A percentile compares a stretch with the other conserved stretches of the same genome.
Evolutionary conservation across 1,284 basidiomycete species (phyloP).

Genomic region (Cystobasidium sp.): DNA sequence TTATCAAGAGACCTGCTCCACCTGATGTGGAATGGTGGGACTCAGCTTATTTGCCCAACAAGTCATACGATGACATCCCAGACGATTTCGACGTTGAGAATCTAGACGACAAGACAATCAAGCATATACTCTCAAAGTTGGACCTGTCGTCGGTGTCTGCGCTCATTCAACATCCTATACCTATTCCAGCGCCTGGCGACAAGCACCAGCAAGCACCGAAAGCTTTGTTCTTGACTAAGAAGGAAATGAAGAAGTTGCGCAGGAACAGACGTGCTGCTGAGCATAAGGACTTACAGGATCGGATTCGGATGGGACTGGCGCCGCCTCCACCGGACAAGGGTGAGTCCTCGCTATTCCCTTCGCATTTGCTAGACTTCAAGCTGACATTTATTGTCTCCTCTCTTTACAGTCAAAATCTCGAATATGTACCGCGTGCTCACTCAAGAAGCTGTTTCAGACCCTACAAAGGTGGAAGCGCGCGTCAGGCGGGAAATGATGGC

Average conservation of each 20-base stretch:
- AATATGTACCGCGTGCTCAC: constrained; percentile 99
- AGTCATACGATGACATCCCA: constrained; percentile 74
- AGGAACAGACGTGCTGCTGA: constrained; percentile 85
- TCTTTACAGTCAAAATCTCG: constrained; percentile 76
- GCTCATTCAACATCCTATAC: constrained; percentile 96
- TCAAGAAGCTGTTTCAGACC: constrained; percentile 93
- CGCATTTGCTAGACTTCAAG: neutral
- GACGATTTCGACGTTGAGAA: constrained; percentile 60
- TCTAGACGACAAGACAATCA: constrained; percentile 27
- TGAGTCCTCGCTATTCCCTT: constrained; percentile 54
- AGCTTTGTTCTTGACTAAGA: constrained; percentile 83
- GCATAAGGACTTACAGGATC: constrained; percentile 90
- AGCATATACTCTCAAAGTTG: constrained; percentile 52
- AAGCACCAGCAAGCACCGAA: constrained; percentile 76
- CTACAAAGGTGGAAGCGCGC: constrained; percentile 93
- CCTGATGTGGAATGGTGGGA: constrained; percentile 99
- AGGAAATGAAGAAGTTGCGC: constrained; percentile 97
- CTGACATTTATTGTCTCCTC: constrained; percentile 46
- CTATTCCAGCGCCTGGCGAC: constrained; percentile 86
- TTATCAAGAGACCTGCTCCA: constrained; percentile 71
- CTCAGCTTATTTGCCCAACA: constrained; percentile 76
- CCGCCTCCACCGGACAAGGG: constrained; percentile 96
- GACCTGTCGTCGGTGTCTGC: constrained; percentile 79
- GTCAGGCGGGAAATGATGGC: constrained; percentile 91
- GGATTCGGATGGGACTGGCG: constrained; percentile 92